Percentiles rank a stretch among this genome's conserved stretches.
phyloP scores from a whole-genome alignment of 2,329 filamentous ascomycete species.

The Cordyceps cateniannulata region DNA sequence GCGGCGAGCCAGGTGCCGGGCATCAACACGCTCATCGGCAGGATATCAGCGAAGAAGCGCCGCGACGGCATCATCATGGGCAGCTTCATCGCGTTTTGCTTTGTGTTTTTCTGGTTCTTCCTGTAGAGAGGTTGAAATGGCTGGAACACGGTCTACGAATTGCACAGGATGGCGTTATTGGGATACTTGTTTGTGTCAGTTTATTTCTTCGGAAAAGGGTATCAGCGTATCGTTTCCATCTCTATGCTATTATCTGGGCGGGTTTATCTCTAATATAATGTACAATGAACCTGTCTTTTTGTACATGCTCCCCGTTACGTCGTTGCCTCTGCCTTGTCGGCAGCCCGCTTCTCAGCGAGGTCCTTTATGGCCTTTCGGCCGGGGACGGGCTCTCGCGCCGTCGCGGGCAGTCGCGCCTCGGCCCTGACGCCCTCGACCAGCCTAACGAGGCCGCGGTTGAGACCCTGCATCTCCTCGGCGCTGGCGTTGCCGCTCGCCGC shows the following conservation, averaged over 20 bases:
- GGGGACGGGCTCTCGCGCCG: slow-evolving; percentile 27
- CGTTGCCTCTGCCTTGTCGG: neutral
- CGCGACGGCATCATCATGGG: slow-evolving; percentile 93
- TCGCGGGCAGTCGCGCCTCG: slow-evolving; percentile 26
- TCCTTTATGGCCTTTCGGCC: slow-evolving; percentile 13
- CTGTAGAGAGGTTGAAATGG: slow-evolving; percentile 34
- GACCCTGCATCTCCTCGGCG: slow-evolving; percentile 57
- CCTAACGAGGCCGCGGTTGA: slow-evolving; percentile 58
- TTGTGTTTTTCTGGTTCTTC: slow-evolving; percentile 72
- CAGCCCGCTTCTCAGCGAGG: slow-evolving; percentile 10
- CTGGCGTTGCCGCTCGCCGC: slow-evolving; percentile 71
- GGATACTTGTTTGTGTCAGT: neutral
- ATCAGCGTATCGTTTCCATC: slow-evolving; percentile 30
- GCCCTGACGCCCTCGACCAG: slow-evolving; percentile 53
- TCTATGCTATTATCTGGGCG: slow-evolving; percentile 10
- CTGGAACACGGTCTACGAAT: neutral
- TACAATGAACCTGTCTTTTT: neutral
- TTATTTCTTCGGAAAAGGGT: slow-evolving; percentile 20
- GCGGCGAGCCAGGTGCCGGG: slow-evolving; percentile 90
- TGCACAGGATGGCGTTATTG: slow-evolving; percentile 24
- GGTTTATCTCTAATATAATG: slow-evolving; percentile 9
- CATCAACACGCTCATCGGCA: slow-evolving; percentile 82
- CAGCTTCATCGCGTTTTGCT: slow-evolving; percentile 85
- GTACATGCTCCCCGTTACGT: neutral
- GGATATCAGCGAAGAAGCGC: slow-evolving; percentile 91